Evolutionary conservation across 2,329 filamentous ascomycete species (phyloP), one percentile per base, ranked within the genome.

Genomic region (Alternaria brassicicola): DNA sequence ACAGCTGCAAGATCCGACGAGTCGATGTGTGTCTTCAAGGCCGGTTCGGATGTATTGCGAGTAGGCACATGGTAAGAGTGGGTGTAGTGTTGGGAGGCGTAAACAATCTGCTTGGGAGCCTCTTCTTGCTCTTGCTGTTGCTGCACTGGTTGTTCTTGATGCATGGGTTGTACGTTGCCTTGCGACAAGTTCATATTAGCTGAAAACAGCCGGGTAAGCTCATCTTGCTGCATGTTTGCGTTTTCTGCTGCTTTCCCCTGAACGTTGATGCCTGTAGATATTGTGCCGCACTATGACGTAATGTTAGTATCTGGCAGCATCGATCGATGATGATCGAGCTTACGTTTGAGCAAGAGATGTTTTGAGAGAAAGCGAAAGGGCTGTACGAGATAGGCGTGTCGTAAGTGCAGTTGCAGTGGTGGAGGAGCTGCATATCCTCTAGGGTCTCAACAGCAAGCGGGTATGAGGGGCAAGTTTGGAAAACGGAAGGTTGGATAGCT

Each of bases 31-130:
- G 68, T 74, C 54, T 71, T 73, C n/a, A 51, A 59, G 35, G 67
- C 81, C 23, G 68, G 59, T 28, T 70, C 66, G 8, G 68, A 67
- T 17, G 66, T 64, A 46, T 68, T 72, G 30, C 67, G 67, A 36
- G 67, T 57, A 74, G 75, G 81, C 61, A 88, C 73, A 74, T 96
- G 91, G 42, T 89, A 82, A 8, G 91, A 92, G 73, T 93, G 92
- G 64, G 89, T 89, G 76, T 96, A 96, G 76, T 96, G 92, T 71
- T 91, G 89, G 9, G 91, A 90, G 66, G 91, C 86, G 79, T 95
- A 96, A 62, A 85, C 82, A 62, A 91, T 88, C 21, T 83, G 79
- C 52, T 82, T 75, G 41, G 67, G 70, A 54, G 56, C 66, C 36
- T 66, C 64, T 41, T 69, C 66, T 38, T 59, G 59, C 54, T 67